Percentiles rank a stretch among this genome's conserved stretches.
Conservation (phyloP, 805 yeast species). For the Zygoascus ofunaensis region DNA sequence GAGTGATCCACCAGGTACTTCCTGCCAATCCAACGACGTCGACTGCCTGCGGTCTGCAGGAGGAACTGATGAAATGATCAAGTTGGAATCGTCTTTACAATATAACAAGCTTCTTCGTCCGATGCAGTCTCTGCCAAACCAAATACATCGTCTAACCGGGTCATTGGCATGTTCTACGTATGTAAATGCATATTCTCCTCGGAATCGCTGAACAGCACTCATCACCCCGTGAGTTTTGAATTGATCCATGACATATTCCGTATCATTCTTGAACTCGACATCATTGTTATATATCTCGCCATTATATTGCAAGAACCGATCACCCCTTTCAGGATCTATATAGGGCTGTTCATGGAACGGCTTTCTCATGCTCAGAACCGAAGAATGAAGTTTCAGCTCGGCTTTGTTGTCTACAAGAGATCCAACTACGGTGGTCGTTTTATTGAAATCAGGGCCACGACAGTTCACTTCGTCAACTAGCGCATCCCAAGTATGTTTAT, state of each 20-base stretch:
- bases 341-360: constrained; percentile 78
- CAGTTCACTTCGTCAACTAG: neutral
- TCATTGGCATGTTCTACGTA: constrained; percentile 28
- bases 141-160: constrained; percentile 30
- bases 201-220: constrained; percentile 36
- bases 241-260: constrained; percentile 40
- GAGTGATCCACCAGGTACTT: constrained; percentile 48
- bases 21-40: constrained; percentile 23
- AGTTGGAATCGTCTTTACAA: constrained; percentile 24
- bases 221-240: constrained; percentile 34
- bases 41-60: neutral
- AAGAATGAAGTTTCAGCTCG: constrained; percentile 36
- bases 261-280: constrained; percentile 51
- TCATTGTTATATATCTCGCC: constrained; percentile 76
- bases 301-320: constrained; percentile 60
- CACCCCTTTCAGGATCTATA: constrained; percentile 16
- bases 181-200: constrained; percentile 79
- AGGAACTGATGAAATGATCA: constrained; percentile 42
- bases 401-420: neutral
- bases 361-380: constrained; percentile 69
- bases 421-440: neutral
- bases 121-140: constrained; percentile 75
- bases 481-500: neutral
- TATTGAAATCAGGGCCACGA: constrained; percentile 10
- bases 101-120: constrained; percentile 76